Base-by-base conservation (phyloP, 75 land plant genomes). In the Pinus taeda region DNA sequence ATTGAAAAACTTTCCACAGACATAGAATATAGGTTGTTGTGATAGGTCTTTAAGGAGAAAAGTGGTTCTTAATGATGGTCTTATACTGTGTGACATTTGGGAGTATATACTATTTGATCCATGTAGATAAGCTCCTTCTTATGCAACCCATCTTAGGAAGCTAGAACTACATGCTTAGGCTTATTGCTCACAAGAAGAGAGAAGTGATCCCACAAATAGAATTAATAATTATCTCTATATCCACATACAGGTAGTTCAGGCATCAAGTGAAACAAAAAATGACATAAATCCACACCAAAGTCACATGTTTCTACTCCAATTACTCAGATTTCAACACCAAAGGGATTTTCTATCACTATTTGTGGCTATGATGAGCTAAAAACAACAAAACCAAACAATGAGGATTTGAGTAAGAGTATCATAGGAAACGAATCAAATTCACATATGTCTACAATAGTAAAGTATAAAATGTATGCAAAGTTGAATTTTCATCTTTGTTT, bases 81-180 rank as follows among this genome's bases (percentile, higher is more conserved):
- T 75, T 60, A 88, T 90, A n/a, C 84, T 94, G 20, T 97, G 98
- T 77, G 89, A 87, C 63, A 87, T 83, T 82, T 77, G 78, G 64
- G 86, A 85, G 30, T 83, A 80, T 64, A 90, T 88, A 17, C 71
- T 57, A 73, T 84, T 80, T 74, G 99, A 94, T 70, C 99, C 99
- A 72, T 90, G 99, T 3, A 86, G 80, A 85, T 92, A 93, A 77
- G 86, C 86, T 59, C 69, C 84, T 71, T 86, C 85, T 80, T 69
- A 81, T 77, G 82, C 88, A 65, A 78, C 87, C 14, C 86, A 81
- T 15, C 60, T 79, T 39, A 89, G 72, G 73, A 86, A 59, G 77
- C 86, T 97, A 78, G 99, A 92, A 33, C 79, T 94, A 13, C 99
- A 98, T 45, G 59, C 53, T 63, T 97, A 95, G 98, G 95, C 95